Evolutionary conservation across 2,329 filamentous ascomycete species (phyloP), one percentile per base, ranked within the genome.

Genomic region (Ilyonectria sp.): DNA sequence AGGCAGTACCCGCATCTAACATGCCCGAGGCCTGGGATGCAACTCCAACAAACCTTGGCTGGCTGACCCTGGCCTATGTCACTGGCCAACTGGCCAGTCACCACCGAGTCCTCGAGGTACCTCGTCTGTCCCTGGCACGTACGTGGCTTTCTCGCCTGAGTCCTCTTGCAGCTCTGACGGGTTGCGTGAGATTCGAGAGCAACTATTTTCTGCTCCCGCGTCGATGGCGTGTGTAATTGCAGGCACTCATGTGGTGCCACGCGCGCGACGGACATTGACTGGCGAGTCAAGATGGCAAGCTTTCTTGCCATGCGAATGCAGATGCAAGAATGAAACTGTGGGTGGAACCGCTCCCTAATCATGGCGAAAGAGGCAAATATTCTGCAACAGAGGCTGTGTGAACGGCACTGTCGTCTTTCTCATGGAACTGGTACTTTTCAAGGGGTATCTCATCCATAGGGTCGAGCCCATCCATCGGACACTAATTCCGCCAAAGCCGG

Each of bases 401-500:
- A 59, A 60, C 43, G 65, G 60, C 63, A 67, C 60, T 65, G 68
- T 57, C 44, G 46, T 33, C 54, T 47, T 47, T 65, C 33, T 37
- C 54, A 40, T 44, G 52, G 57, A 55, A 63, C 46, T 67, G 63
- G 69, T 65, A 56, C 66, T 69, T 62, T 69, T 63, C 47, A 60
- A 58, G 70, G 72, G 71, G 71, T 74, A 75, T 75, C 71, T 72
- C 63, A 40, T 43, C 60, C 56, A 65, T 49, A 43, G 46, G 52
- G 33, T 50, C 29, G 60, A 68, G 65, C 26, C 67, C 61, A 54
- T 53, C 64, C 57, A 57, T 71, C 56, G 37, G 46, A 21, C 59
- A 70, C 67, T 82, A 92, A 78, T 91, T 89, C 72, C 88, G 85
- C 90, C 90, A 93, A 47, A 91, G 80, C 71, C 90, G 84, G 21